Conservation (phyloP, 1,284 basidiomycete species). For the Microbotryomycetes sp. region DNA sequence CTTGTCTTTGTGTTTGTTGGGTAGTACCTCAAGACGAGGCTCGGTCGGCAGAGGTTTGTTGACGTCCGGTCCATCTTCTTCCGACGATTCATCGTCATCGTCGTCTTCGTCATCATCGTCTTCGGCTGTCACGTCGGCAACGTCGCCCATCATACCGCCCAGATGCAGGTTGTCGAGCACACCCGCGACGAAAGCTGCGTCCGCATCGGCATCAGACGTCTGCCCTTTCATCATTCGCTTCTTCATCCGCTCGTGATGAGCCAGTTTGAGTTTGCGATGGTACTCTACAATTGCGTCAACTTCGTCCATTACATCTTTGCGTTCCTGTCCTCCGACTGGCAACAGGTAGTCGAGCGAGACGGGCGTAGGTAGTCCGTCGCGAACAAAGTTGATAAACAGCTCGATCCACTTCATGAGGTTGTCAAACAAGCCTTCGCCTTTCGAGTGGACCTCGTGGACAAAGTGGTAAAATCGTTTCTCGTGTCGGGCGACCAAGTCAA, state of each 20-base stretch:
- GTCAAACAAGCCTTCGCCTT: constrained; percentile 90
- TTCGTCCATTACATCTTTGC: constrained; percentile 67
- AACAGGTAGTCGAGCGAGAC: constrained; percentile 79
- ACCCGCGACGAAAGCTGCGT: constrained; percentile 67
- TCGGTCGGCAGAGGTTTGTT: constrained; percentile 35
- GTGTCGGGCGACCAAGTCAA: constrained; percentile 87
- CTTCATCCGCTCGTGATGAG: constrained; percentile 79
- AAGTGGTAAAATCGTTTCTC: constrained; percentile 94
- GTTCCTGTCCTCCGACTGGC: constrained; percentile 67
- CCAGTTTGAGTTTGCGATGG: constrained; percentile 83
- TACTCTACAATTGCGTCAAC: constrained; percentile 79
- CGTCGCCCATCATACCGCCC: constrained; percentile 69
- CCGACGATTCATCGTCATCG: constrained; percentile 40
- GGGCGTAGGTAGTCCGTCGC: constrained; percentile 62
- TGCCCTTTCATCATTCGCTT: constrained; percentile 59
- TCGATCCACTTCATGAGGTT: constrained; percentile 96
- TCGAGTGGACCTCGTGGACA: constrained; percentile 97
- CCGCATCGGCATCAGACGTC: constrained; percentile 65
- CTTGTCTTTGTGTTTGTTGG: constrained; percentile 29
- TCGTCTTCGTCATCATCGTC: constrained; percentile 44
- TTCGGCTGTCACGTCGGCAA: constrained; percentile 66
- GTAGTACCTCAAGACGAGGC: constrained; percentile 42
- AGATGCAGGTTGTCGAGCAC: constrained; percentile 72
- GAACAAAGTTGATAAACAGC: constrained; percentile 80
- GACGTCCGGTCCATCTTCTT: constrained; percentile 43